Percentiles rank a stretch among this genome's conserved stretches.
phyloP scores from a whole-genome alignment of 176 grass and related monocot species.

The Chrysopogon serrulatus region DNA sequence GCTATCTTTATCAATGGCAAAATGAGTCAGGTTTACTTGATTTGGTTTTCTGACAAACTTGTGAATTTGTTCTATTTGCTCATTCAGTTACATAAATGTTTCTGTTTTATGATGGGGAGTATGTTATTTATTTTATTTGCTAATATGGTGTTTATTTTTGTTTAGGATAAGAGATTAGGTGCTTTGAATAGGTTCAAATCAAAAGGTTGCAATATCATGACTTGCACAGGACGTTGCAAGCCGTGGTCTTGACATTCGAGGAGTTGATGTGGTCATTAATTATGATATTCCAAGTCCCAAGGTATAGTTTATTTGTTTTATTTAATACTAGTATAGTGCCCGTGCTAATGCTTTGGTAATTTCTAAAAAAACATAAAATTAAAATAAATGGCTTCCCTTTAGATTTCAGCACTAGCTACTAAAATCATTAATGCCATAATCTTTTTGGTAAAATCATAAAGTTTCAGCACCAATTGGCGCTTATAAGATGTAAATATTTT shows the following conservation, averaged over 20 bases:
- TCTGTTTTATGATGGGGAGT: not conserved
- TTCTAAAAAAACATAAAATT: too few relatives aligned
- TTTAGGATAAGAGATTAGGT: slow-evolving; percentile 74
- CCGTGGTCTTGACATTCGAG: slow-evolving; percentile 83
- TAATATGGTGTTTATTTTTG: not conserved
- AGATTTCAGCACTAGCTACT: too few relatives aligned
- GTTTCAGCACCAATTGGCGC: too few relatives aligned
- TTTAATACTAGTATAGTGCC: slow-evolving; percentile 34
- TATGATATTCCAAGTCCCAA: slow-evolving; percentile 84
- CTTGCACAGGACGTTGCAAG: slow-evolving; percentile 82
- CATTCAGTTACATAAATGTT: not conserved
- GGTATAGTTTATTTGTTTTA: slow-evolving; percentile 24
- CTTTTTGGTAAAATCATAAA: too few relatives aligned
- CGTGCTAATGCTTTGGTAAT: too few relatives aligned
- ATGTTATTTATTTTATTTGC: not conserved
- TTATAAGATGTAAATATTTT: too few relatives aligned
- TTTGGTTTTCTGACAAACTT: not conserved
- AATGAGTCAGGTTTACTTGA: slow-evolving; percentile 67
- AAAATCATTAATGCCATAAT: too few relatives aligned
- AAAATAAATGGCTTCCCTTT: too few relatives aligned
- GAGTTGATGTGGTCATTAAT: slow-evolving; percentile 80
- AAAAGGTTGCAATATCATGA: slow-evolving; percentile 62
- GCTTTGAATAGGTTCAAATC: slow-evolving; percentile 83
- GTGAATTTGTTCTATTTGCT: not conserved
- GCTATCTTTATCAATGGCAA: slow-evolving; percentile 78